Evolutionary conservation across 805 yeast species (phyloP), one percentile per base, ranked within the genome.

Genomic region (Metschnikowia vanudenii): DNA sequence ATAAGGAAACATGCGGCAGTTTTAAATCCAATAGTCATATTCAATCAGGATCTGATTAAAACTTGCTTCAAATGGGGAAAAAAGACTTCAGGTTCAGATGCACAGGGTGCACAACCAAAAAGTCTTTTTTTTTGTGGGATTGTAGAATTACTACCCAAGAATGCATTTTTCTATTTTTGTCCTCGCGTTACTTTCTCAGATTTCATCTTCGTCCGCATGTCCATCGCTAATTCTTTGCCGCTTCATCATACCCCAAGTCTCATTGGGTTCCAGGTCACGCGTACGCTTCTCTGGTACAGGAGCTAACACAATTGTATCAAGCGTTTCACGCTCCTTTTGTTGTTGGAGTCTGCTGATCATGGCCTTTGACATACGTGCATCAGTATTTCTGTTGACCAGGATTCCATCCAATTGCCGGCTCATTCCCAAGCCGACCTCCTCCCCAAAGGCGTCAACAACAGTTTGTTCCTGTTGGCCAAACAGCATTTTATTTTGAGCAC

Each of bases 381-480:
- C 71, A 19, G 81, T 81, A 40, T 76, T 76, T 1, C 65, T 60
- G 52, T 73, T 76, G 14, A 68, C 68, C 57, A 59, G 63, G 19
- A 67, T 60, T 37, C 53, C 59, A 17, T 58, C 60, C n/a, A 55
- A 49, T 61, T 56, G 50, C 9, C 73, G 68, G 34, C 81, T 73
- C 88, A 88, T 81, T 3, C 96, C 96, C 40, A 89, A 58, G 0
- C 96, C 96, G 28, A 85, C 70, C 57, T 88, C 96, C 43, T 88
- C 90, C 10, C 95, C 96, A 60, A 71, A 84, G 0, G 81, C 73
- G 51, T 85, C 90, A 50, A 71, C 68, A 2, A 74, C 68, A 1
- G 83, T 75, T 17, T 75, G 80, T 59, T 88, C 96, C 51, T 75
- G 73, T 55, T 82, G 77, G 6, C 96, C 97, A 67, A 92, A 91